A percentile compares a stretch with the other conserved stretches of the same genome.
These are phyloP conservation scores for Neurospora terricola DNA, from an alignment of 495 filamentous ascomycete genomes.

Conservation along the genomic window DNA sequence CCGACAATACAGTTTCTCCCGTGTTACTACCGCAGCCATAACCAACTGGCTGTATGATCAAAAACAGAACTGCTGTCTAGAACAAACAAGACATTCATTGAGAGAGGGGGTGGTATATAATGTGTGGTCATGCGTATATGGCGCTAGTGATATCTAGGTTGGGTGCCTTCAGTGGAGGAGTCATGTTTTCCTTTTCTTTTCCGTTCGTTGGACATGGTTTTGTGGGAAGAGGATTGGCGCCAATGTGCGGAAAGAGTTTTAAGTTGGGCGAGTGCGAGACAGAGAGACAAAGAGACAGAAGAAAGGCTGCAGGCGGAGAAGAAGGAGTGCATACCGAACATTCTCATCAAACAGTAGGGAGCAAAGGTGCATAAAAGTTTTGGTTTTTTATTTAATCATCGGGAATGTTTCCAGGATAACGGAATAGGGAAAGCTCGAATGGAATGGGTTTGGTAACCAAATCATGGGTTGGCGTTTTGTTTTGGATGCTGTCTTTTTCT, in stretches of 20 bases:
- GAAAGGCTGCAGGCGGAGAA: background rate
- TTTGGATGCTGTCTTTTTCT: background rate
- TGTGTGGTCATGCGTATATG: background rate
- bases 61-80: background rate
- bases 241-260: background rate
- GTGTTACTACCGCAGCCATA: constrained; percentile 39
- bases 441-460: background rate
- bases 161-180: background rate
- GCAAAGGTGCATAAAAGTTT: background rate
- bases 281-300: background rate
- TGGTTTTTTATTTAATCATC: background rate
- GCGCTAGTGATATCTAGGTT: background rate
- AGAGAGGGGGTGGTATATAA: background rate
- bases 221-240: background rate
- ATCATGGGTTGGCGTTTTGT: background rate
- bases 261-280: background rate
- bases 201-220: background rate
- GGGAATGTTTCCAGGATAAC: background rate
- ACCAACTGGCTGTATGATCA: constrained; percentile 36
- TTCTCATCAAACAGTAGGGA: background rate
- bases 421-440: background rate
- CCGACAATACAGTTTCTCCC: constrained; percentile 34
- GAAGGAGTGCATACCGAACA: background rate
- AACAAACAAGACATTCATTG: constrained; percentile 4
- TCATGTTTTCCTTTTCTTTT: background rate